Conservation (phyloP, 2,329 filamentous ascomycete species). For the Nemania diffusa region DNA sequence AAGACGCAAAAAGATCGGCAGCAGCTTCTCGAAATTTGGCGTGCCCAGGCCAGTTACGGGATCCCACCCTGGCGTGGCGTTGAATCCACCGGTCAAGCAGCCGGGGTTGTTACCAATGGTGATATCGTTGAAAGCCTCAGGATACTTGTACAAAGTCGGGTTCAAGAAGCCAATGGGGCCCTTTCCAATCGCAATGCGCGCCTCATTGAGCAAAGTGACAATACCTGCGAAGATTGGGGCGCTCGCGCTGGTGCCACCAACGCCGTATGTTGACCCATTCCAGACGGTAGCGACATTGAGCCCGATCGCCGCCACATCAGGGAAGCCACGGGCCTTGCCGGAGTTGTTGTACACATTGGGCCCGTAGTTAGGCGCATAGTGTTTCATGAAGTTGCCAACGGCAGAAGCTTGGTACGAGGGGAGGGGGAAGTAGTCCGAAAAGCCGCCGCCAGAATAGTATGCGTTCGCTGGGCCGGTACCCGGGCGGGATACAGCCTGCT, state of each 20-base stretch:
- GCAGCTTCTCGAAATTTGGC: conserved; percentile 37
- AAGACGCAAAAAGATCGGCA: conserved; percentile 33
- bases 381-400: conserved; percentile 54
- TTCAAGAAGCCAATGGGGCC: conserved; percentile 43
- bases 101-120: conserved; percentile 47
- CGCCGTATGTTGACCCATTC: conserved; percentile 50
- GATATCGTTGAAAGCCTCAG: conserved; percentile 48
- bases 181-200: conserved; percentile 40
- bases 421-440: conserved; percentile 60
- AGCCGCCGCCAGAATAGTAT: conserved; percentile 60
- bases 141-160: conserved; percentile 45
- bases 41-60: conserved; percentile 49
- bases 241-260: conserved; percentile 37
- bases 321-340: conserved; percentile 57
- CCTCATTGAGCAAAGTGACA: conserved; percentile 43
- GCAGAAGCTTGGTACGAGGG: conserved; percentile 59
- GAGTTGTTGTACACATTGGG: conserved; percentile 59
- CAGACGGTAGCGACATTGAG: conserved; percentile 52
- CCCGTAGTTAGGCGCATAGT: conserved; percentile 55
- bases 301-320: conserved; percentile 59
- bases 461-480: conserved; percentile 32
- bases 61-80: conserved; percentile 48
- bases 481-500: conserved; percentile 32
- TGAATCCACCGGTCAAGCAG: conserved; percentile 46
- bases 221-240: conserved; percentile 42